Percentiles rank a stretch among this genome's conserved stretches.
Conservation (phyloP, 2,329 filamentous ascomycete genomes). For the Aspergillus tubingensis region DNA sequence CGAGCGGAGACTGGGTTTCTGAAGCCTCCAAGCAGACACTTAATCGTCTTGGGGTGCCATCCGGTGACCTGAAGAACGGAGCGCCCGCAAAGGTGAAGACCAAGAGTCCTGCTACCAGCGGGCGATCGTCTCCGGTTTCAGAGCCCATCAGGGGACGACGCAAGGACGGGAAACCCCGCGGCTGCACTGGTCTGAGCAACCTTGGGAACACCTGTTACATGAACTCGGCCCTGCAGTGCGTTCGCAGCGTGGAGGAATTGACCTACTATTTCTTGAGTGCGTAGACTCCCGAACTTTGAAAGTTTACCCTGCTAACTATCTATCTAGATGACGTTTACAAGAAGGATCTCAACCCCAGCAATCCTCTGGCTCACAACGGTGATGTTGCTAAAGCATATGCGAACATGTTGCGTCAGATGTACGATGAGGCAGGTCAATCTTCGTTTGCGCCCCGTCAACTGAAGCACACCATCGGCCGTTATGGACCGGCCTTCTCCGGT, state of each 20-base stretch:
- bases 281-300: slow-evolving; percentile 5
- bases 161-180: slow-evolving; percentile 68
- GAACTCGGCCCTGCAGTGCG: slow-evolving; percentile 95
- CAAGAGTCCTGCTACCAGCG: slow-evolving; percentile 52
- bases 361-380: slow-evolving; percentile 82
- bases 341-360: slow-evolving; percentile 78
- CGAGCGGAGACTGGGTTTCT: slow-evolving; percentile 58
- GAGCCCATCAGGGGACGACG: slow-evolving; percentile 69
- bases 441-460: slow-evolving; percentile 78
- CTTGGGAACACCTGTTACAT: slow-evolving; percentile 98
- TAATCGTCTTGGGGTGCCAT: slow-evolving; percentile 54
- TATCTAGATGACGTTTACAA: slow-evolving; percentile 64
- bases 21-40: slow-evolving; percentile 48
- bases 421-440: slow-evolving; percentile 65
- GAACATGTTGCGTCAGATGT: slow-evolving; percentile 73
- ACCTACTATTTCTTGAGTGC: slow-evolving; percentile 80
- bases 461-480: slow-evolving; percentile 77
- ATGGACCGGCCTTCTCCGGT: slow-evolving; percentile 83
- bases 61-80: slow-evolving; percentile 36
- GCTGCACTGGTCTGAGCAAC: slow-evolving; percentile 82
- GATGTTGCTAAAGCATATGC: slow-evolving; percentile 85
- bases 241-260: slow-evolving; percentile 89
- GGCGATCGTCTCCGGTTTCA: slow-evolving; percentile 69
- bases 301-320: slow-evolving; percentile 17
- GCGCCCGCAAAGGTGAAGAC: slow-evolving; percentile 39